Percentiles rank a stretch among this genome's conserved stretches.
These are phyloP conservation scores for Hylodesmum podocarpum DNA, from an alignment of 306 rosid species.

Conservation along the genomic window DNA sequence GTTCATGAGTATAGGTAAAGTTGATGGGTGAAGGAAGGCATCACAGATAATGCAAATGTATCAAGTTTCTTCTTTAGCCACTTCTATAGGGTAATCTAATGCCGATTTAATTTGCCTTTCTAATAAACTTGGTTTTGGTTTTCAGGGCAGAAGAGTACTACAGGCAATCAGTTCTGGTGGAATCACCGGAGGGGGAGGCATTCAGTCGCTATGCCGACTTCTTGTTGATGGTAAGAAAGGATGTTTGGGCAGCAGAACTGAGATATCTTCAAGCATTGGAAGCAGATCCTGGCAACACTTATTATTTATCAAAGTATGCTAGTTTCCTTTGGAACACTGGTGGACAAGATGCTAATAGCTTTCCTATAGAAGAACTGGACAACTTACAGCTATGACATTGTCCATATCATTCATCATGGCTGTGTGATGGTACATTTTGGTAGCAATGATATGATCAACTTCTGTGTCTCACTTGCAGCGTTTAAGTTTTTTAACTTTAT, in stretches of 20 bases:
- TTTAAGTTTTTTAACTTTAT: not conserved
- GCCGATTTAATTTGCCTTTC: not conserved
- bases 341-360: slow-evolving; percentile 56
- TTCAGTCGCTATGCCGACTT: slow-evolving; percentile 64
- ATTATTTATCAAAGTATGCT: slow-evolving; percentile 59
- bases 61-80: not conserved
- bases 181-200: slow-evolving; percentile 61
- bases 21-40: not conserved
- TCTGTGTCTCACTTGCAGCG: not conserved
- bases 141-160: slow-evolving; percentile 83
- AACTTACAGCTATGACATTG: slow-evolving; percentile 27
- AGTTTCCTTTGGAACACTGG: slow-evolving; percentile 70
- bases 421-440: not conserved
- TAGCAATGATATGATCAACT: not conserved
- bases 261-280: slow-evolving; percentile 64
- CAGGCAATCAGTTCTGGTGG: slow-evolving; percentile 46
- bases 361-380: slow-evolving; percentile 40
- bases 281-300: slow-evolving; percentile 52
- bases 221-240: slow-evolving; percentile 61
- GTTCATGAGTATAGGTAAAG: not conserved
- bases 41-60: not conserved
- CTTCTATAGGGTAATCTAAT: not conserved
- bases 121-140: not conserved
- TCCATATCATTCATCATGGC: slow-evolving; percentile 8
- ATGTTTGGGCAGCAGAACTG: slow-evolving; percentile 69